phyloP scores from a whole-genome alignment of 2,329 filamentous ascomycete species.

The Arthroderma sp. region DNA sequence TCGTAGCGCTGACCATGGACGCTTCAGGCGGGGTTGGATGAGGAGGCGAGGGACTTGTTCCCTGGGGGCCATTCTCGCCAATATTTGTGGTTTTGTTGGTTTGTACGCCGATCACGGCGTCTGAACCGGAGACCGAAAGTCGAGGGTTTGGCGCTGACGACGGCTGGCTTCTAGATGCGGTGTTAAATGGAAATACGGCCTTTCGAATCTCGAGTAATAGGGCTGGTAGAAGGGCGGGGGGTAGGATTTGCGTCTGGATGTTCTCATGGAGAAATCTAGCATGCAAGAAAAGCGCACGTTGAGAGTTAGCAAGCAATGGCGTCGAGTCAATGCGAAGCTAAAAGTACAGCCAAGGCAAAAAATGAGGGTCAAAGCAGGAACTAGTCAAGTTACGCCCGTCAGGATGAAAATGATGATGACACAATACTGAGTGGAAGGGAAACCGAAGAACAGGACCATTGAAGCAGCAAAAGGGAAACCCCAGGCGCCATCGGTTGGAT shows the following conservation, averaged over 20 bases:
- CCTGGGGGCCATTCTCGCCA: slow-evolving; percentile 3
- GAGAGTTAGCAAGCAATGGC: slow-evolving; percentile 4
- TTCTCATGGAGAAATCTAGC: slow-evolving; percentile 32
- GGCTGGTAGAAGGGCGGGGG: slow-evolving; percentile 50
- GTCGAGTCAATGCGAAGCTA: not conserved
- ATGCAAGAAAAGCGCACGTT: not conserved
- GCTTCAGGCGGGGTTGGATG: slow-evolving; percentile 4
- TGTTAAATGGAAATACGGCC: slow-evolving; percentile 59
- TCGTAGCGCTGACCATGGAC: slow-evolving; percentile 1
- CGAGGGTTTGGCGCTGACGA: slow-evolving; percentile 3
- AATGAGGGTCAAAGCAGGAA: not conserved
- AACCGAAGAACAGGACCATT: not conserved
- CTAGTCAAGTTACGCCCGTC: slow-evolving; percentile 1
- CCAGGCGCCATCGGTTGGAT: too few relatives aligned
- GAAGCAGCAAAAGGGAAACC: too few relatives aligned
- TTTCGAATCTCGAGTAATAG: slow-evolving; percentile 51
- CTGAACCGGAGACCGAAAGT: slow-evolving; percentile 4
- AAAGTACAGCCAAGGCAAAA: slow-evolving; percentile 1
- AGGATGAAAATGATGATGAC: not conserved
- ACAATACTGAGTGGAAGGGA: not conserved
- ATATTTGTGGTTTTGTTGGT: slow-evolving; percentile 2
- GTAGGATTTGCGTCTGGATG: slow-evolving; percentile 48
- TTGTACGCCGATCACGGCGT: slow-evolving; percentile 13
- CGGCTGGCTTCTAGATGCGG: slow-evolving; percentile 4
- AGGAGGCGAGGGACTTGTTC: slow-evolving; percentile 10